Percentiles rank a stretch among this genome's conserved stretches.
These are phyloP conservation scores for Neocallimastix lanati DNA, from an alignment of 192 early-diverging fungal species.

Conservation along the genomic window DNA sequence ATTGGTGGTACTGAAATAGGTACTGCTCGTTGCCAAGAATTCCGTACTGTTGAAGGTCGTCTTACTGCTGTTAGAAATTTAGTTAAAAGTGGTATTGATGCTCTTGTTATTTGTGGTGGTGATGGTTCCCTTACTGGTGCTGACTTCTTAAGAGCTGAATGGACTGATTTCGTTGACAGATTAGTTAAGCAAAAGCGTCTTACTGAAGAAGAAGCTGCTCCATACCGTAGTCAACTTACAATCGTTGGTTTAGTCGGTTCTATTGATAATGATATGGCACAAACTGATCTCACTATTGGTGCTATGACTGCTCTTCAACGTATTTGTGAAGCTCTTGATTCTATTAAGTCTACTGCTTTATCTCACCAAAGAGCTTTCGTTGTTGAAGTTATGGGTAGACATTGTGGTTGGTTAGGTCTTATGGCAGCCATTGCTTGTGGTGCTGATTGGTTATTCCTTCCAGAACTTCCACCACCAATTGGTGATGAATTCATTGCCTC, in stretches of 20 bases:
- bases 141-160: conserved; percentile 75
- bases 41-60: conserved; percentile 70
- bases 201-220: conserved; percentile 30
- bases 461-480: conserved; percentile 68
- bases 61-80: conserved; percentile 64
- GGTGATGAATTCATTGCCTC: conserved; percentile 17
- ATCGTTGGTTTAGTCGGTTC: conserved; percentile 94
- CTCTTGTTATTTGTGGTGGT: conserved; percentile 86
- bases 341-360: conserved; percentile 74
- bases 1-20: conserved; percentile 88
- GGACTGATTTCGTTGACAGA: conserved; percentile 64
- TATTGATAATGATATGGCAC: conserved; percentile 85
- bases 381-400: conserved; percentile 94
- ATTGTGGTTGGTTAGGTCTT: conserved; percentile 88
- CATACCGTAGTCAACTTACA: conserved; percentile 46
- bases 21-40: conserved; percentile 73
- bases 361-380: conserved; percentile 95
- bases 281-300: conserved; percentile 86
- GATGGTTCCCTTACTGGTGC: conserved; percentile 95
- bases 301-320: conserved; percentile 80
- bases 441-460: conserved; percentile 91
- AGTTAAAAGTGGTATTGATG: conserved; percentile 81
- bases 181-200: conserved; percentile 42
- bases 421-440: conserved; percentile 59
- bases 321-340: conserved; percentile 90